phyloP scores from a whole-genome alignment of 116 monocot genomes.

The Dioscorea cayenensis region DNA sequence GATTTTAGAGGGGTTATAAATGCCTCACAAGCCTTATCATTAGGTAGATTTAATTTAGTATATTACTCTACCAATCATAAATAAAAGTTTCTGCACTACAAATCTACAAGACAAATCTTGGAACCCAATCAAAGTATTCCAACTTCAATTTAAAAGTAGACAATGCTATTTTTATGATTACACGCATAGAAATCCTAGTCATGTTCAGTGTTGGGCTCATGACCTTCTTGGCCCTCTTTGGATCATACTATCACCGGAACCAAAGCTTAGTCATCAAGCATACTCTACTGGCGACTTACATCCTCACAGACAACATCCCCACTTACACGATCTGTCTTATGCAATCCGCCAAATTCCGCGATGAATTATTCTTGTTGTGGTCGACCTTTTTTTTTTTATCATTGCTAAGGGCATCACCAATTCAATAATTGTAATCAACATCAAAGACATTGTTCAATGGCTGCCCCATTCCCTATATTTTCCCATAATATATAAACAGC shows the following conservation, averaged over 20 bases:
- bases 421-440: not conserved
- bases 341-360: not conserved
- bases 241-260: not conserved
- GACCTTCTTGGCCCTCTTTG: not conserved
- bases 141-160: too few species aligned
- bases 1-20: too few species aligned
- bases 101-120: too few species aligned
- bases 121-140: too few species aligned
- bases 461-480: too few species aligned
- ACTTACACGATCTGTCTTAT: conserved; percentile 3
- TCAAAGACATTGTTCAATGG: not conserved
- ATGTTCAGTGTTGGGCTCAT: not conserved
- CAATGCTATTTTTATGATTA: too few species aligned
- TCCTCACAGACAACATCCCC: not conserved
- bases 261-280: not conserved
- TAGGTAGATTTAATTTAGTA: too few species aligned
- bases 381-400: not conserved
- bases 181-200: not conserved
- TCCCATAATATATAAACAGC: too few species aligned
- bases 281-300: not conserved
- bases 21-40: too few species aligned
- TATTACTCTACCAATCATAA: too few species aligned
- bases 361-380: conserved; percentile 2
- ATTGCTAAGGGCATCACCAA: not conserved
- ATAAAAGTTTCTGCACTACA: too few species aligned